Evolutionary conservation across 495 filamentous ascomycete genomes (phyloP), one percentile per base, ranked within the genome.

Genomic region (Neurospora sp.): DNA sequence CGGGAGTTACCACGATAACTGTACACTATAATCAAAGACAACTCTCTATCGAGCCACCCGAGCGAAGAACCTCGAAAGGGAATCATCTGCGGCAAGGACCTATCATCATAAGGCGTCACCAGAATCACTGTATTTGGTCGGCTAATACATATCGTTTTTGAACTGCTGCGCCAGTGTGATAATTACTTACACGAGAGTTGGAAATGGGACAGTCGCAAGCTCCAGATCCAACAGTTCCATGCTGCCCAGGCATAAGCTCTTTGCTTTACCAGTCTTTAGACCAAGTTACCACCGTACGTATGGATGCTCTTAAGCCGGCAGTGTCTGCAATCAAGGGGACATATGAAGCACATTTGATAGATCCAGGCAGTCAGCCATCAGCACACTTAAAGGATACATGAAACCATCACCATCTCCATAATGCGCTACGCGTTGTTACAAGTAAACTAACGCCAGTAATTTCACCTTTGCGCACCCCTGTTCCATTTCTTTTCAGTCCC

Each of bases 11-110:
- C 62, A 75, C 74, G 59, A 66, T 36, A 45, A 73, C 70, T 79
- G 77, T 79, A 79, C 70, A 79, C 34, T 77, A 77, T 79, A 78
- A 77, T 77, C 72, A 71, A 73, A 70, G 71, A 74, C 70, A 39
- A 73, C 62, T 62, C 40, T 59, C 43, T 69, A 19, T 66, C 54
- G 54, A 34, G 34, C 54, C 0, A 17, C 54, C 21, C 6, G 6
- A 66, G 54, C 54, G 28, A 34, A 34, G 54, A 34, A 66, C 15
- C 34, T 34, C 6, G 31, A 36, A 66, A 7, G 28, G 7, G 4
- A 28, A 34, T 36, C 28, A 36, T 15, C 54, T 34, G 54, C 31
- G 28, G 54, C 24, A 31, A 66, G 54, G 11, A 19, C 28, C 3
- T 66, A 59, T 66, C 28, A 34, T 66, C 15, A 19, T 34, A 1